Conservation (phyloP, 257 asterid species). For the Echites panduratus region DNA sequence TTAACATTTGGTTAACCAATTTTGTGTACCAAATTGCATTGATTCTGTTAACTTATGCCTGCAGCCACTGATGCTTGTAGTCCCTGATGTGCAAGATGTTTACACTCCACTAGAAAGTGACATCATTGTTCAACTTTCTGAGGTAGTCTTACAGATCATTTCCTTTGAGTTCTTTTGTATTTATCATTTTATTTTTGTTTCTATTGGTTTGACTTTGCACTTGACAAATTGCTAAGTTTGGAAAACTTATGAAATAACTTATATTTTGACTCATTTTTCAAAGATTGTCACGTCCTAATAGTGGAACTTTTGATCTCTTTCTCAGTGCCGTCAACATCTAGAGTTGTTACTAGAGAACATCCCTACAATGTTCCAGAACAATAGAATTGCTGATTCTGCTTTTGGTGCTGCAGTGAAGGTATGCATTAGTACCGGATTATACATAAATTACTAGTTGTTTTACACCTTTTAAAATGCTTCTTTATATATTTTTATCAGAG, state of each 20-base stretch:
- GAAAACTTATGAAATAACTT: background rate
- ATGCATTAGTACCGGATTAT: slow-evolving; percentile 10
- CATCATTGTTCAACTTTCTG: slow-evolving; percentile 82
- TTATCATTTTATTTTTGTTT: background rate
- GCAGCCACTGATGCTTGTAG: slow-evolving; percentile 98
- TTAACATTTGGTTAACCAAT: background rate
- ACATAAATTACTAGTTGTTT: background rate
- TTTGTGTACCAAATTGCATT: slow-evolving; percentile 3
- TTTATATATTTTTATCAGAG: background rate
- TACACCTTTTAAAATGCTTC: background rate
- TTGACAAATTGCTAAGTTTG: background rate
- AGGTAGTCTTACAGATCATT: slow-evolving; percentile 43
- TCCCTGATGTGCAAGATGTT: slow-evolving; percentile 95
- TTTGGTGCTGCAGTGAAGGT: slow-evolving; percentile 95
- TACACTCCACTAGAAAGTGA: slow-evolving; percentile 95
- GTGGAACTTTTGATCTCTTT: slow-evolving; percentile 25
- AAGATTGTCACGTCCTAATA: background rate
- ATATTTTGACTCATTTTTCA: background rate
- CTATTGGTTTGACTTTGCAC: background rate
- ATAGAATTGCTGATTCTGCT: slow-evolving; percentile 79
- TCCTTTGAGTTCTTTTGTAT: slow-evolving; percentile 11
- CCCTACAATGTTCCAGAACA: slow-evolving; percentile 84
- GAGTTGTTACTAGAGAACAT: slow-evolving; percentile 81
- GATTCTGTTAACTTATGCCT: slow-evolving; percentile 21
- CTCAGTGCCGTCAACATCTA: slow-evolving; percentile 78